Conservation (phyloP, 169 alveolate species). For the Eimeria falciformis region DNA sequence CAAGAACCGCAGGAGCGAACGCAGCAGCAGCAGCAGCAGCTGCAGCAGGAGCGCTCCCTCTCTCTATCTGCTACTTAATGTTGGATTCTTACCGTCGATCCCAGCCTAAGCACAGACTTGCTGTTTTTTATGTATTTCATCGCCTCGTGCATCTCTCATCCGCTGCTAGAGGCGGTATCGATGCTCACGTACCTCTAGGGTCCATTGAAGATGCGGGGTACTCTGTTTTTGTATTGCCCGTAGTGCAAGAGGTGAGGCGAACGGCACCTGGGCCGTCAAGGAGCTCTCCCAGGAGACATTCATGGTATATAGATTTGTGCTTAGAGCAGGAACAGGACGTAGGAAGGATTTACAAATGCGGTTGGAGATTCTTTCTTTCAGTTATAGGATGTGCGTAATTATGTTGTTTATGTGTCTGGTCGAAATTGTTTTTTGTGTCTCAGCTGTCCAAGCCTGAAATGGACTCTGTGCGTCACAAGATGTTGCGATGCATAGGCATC, state of each 20-base stretch:
- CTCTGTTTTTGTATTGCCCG: not conserved
- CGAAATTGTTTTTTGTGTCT: not conserved
- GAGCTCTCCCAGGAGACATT: no score
- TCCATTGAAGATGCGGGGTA: not conserved
- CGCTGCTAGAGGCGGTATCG: not conserved
- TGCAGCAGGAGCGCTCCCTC: constrained; percentile 11
- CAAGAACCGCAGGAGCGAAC: not conserved
- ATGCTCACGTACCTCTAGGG: not conserved
- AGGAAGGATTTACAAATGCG: no score
- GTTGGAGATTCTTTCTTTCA: no score
- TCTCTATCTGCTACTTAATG: not conserved
- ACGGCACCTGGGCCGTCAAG: not conserved
- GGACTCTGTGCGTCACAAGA: not conserved
- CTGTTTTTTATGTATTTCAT: not conserved
- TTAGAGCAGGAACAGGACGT: no score
- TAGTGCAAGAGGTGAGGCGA: not conserved
- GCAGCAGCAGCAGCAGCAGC: constrained; percentile 33
- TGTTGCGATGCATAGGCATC: not conserved
- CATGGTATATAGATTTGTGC: no score
- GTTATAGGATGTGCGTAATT: no score
- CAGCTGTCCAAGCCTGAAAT: not conserved
- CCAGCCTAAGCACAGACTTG: not conserved
- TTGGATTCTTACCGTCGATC: not conserved
- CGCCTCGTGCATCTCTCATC: not conserved
- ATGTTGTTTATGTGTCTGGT: no score